A percentile compares a stretch with the other conserved stretches of the same genome.
Conservation (phyloP, 257 asterid species). For the Lavandula angustifolia region DNA sequence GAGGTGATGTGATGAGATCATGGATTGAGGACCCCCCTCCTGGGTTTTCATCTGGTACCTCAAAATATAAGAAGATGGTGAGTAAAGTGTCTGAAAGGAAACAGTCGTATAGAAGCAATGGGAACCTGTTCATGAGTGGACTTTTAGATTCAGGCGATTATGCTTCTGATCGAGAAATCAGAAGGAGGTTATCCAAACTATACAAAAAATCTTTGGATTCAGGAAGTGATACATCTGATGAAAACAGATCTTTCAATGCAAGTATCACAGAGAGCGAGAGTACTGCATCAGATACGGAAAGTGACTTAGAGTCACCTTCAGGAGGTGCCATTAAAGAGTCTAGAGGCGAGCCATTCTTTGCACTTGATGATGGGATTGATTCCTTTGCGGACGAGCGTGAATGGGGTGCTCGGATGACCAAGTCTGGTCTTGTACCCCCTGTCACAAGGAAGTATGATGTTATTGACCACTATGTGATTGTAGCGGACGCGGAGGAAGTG, state of each 20-base stretch:
- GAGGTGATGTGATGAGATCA: constrained; percentile 59
- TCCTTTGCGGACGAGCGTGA: constrained; percentile 89
- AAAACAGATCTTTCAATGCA: constrained; percentile 67
- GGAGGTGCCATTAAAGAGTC: constrained; percentile 58
- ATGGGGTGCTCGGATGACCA: constrained; percentile 99
- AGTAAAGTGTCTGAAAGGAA: constrained; percentile 65
- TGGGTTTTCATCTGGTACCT: constrained; percentile 67
- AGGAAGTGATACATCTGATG: constrained; percentile 86
- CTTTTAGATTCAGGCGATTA: constrained; percentile 68
- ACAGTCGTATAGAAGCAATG: constrained; percentile 60
- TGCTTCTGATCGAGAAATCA: constrained; percentile 89
- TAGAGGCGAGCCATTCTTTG: constrained; percentile 52
- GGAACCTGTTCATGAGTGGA: constrained; percentile 52
- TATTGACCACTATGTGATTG: constrained; percentile 84
- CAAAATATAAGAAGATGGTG: constrained; percentile 66
- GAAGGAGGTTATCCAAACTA: constrained; percentile 77
- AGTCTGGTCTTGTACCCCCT: constrained; percentile 96
- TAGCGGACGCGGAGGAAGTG: constrained; percentile 95
- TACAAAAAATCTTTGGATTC: constrained; percentile 74
- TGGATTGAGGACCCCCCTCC: constrained; percentile 80
- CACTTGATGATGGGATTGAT: constrained; percentile 78
- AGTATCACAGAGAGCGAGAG: constrained; percentile 65
- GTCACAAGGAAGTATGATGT: constrained; percentile 94
- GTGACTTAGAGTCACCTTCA: constrained; percentile 65
- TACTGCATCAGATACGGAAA: constrained; percentile 87